Percentiles rank a stretch among this genome's conserved stretches.
These are phyloP conservation scores for Prototheca wickerhamii DNA, from an alignment of 163 green algal genomes.

Conservation along the genomic window DNA sequence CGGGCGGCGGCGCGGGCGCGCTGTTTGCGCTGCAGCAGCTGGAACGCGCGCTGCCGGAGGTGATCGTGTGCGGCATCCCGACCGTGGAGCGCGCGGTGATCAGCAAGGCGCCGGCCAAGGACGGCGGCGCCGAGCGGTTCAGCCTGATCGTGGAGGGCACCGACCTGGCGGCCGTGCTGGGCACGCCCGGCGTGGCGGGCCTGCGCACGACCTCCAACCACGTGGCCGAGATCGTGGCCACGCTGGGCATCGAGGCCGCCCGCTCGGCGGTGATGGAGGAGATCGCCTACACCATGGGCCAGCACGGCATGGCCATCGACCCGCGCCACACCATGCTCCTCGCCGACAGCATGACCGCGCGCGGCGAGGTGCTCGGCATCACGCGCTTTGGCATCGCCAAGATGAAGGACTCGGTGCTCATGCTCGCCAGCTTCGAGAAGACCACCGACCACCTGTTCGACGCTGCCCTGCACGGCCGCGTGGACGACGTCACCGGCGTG, in stretches of 20 bases:
- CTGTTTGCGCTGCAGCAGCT: constrained; percentile 48
- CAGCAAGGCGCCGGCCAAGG: constrained; percentile 44
- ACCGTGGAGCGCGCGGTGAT: constrained; percentile 85
- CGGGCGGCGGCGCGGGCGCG: constrained; percentile 7
- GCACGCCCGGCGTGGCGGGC: constrained; percentile 60
- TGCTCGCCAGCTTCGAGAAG: constrained; percentile 98
- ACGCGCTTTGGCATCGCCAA: constrained; percentile 98
- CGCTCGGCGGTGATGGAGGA: constrained; percentile 63
- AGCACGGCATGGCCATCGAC: constrained; percentile 94
- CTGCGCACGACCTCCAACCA: constrained; percentile 80
- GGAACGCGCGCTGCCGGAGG: constrained; percentile 39
- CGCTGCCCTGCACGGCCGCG: constrained; percentile 73
- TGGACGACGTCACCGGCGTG: constrained; percentile 70
- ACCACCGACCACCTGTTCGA: constrained; percentile 98
- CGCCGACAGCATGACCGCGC: constrained; percentile 95
- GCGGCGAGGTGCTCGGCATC: constrained; percentile 96
- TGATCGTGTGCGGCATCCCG: constrained; percentile 74
- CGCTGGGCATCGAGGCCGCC: constrained; percentile 92
- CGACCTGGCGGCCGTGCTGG: constrained; percentile 68
- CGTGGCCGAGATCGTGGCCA: constrained; percentile 75
- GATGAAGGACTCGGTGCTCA: constrained; percentile 99
- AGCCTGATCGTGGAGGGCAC: constrained; percentile 84
- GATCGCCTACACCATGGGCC: constrained; percentile 87
- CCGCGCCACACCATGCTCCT: constrained; percentile 92
- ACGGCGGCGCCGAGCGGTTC: constrained; percentile 27